These are phyloP conservation scores for Phytopythium mirpurense DNA, from an alignment of 352 stramenopile genomes.

Conservation along the genomic window DNA sequence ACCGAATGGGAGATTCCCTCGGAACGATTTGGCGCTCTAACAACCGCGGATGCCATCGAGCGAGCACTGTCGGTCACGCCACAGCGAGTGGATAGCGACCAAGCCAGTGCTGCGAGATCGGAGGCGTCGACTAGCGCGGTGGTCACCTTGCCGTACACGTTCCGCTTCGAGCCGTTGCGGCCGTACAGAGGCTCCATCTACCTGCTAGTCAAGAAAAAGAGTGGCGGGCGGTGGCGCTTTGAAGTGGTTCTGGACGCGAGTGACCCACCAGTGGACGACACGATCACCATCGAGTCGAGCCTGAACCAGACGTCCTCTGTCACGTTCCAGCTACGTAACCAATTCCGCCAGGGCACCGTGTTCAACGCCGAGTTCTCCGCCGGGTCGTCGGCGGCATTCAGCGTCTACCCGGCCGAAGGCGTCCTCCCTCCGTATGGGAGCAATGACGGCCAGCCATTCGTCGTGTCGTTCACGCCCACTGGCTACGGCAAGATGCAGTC, in stretches of 20 bases:
- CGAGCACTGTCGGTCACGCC: constrained; percentile 42
- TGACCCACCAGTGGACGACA: constrained; percentile 83
- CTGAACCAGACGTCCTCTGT: constrained; percentile 84
- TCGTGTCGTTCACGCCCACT: constrained; percentile 88
- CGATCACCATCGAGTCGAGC: constrained; percentile 82
- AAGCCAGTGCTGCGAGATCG: background rate
- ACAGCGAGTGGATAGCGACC: background rate
- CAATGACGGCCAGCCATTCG: constrained; percentile 65
- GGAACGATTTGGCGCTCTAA: constrained; percentile 47
- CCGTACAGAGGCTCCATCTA: constrained; percentile 74
- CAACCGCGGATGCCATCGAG: constrained; percentile 38
- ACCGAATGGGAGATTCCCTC: constrained; percentile 61
- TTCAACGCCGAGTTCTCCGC: constrained; percentile 88
- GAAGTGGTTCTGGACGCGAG: constrained; percentile 75
- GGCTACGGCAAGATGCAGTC: constrained; percentile 91
- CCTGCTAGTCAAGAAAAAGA: constrained; percentile 75
- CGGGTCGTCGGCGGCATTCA: constrained; percentile 85
- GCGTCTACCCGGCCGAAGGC: constrained; percentile 76
- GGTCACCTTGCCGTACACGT: constrained; percentile 31
- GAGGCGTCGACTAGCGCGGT: constrained; percentile 4
- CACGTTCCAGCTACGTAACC: constrained; percentile 85
- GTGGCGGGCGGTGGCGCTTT: constrained; percentile 84
- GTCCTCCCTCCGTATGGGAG: constrained; percentile 71
- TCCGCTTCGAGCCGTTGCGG: constrained; percentile 85
- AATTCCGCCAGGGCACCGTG: constrained; percentile 60